Conservation (phyloP, 176 grass and related monocot genomes). For the Canna indica region DNA sequence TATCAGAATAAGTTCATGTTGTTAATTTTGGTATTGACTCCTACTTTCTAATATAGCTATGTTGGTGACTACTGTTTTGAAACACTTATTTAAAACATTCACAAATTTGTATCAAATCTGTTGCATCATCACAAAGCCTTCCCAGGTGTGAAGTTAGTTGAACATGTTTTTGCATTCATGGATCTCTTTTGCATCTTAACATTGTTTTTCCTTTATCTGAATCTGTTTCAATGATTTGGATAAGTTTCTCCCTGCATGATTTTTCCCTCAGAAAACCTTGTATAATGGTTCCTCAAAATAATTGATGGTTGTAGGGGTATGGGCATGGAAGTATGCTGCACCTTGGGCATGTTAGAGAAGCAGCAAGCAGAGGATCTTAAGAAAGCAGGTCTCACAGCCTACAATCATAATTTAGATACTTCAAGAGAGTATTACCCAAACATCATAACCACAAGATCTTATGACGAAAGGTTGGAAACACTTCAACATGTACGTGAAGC, state of each 20-base stretch:
- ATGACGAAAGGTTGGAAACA: conserved; percentile 85
- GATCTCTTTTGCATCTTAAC: too few relatives aligned
- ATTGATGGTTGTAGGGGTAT: conserved; percentile 47
- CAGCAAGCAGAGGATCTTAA: conserved; percentile 91
- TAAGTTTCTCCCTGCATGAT: background rate
- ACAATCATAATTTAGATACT: conserved; percentile 99
- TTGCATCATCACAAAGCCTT: too few relatives aligned
- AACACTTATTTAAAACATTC: too few relatives aligned
- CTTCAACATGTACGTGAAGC: conserved; percentile 83
- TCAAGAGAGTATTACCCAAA: conserved; percentile 99
- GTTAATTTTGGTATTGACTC: too few relatives aligned
- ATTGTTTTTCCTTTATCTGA: too few relatives aligned
- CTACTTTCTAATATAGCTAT: too few relatives aligned
- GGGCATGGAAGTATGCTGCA: conserved; percentile 99
- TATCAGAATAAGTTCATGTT: too few relatives aligned
- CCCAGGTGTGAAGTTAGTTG: too few relatives aligned
- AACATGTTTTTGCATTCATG: too few relatives aligned
- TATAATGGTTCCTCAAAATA: background rate
- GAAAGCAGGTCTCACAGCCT: conserved; percentile 96
- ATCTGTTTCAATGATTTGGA: background rate
- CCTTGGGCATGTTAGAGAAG: conserved; percentile 97
- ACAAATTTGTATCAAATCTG: too few relatives aligned
- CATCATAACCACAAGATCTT: conserved; percentile 91
- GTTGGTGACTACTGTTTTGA: too few relatives aligned
- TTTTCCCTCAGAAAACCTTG: background rate